phyloP scores from a whole-genome alignment of 805 yeast species.

The Lipomyces yamanashiensis region DNA sequence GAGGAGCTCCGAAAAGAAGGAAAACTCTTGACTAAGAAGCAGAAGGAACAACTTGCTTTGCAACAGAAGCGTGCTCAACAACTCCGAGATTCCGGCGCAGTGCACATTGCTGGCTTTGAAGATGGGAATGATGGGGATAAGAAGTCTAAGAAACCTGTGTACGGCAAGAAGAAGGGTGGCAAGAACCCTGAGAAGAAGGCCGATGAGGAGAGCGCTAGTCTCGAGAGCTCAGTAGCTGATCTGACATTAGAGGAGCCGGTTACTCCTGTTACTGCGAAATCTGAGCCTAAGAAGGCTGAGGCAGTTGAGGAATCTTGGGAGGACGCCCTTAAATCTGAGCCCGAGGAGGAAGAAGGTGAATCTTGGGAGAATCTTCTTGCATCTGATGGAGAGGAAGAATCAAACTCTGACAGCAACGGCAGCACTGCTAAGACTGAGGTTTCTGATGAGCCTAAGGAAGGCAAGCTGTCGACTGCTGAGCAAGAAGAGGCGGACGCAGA shows the following conservation, averaged over 20 bases:
- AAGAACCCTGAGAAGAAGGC: slow-evolving; percentile 43
- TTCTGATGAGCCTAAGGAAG: slow-evolving; percentile 45
- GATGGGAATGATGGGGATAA: slow-evolving; percentile 39
- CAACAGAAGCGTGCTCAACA: slow-evolving; percentile 89
- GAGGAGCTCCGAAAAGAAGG: slow-evolving; percentile 97
- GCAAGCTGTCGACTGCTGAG: slow-evolving; percentile 38
- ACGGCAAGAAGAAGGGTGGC: slow-evolving; percentile 65
- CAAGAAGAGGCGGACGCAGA: slow-evolving; percentile 45
- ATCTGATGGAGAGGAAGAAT: slow-evolving; percentile 41
- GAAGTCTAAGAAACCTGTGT: slow-evolving; percentile 71
- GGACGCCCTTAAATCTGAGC: slow-evolving; percentile 41
- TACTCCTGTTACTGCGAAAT: slow-evolving; percentile 36
- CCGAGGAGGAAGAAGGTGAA: slow-evolving; percentile 30
- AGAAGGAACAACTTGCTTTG: slow-evolving; percentile 85
- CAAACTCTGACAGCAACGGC: slow-evolving; percentile 39
- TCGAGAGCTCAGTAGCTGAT: slow-evolving; percentile 43
- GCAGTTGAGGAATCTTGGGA: slow-evolving; percentile 52
- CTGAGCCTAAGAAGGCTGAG: slow-evolving; percentile 42
- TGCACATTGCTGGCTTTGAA: slow-evolving; percentile 72
- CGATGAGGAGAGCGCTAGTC: slow-evolving; percentile 41
- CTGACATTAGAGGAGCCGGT: slow-evolving; percentile 33
- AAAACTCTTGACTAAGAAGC: slow-evolving; percentile 89
- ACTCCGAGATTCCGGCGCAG: slow-evolving; percentile 73
- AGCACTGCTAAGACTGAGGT: slow-evolving; percentile 39
- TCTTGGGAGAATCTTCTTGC: slow-evolving; percentile 38